phyloP scores from a whole-genome alignment of 1,284 basidiomycete species.

The Sporisorium scitamineum region DNA sequence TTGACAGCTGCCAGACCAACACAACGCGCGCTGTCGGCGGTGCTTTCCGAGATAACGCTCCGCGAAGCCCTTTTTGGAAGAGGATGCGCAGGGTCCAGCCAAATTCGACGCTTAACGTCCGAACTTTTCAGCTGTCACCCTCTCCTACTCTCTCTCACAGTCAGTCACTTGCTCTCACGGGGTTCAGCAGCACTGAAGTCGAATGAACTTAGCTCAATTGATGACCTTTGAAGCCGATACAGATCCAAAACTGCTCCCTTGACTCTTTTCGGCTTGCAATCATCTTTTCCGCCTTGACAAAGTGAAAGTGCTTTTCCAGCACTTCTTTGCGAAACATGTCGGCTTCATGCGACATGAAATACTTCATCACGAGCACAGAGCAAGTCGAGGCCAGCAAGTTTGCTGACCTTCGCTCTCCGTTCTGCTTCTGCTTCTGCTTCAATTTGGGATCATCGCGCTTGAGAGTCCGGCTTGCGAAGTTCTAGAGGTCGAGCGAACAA shows the following conservation, averaged over 20 bases:
- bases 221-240: constrained; percentile 43
- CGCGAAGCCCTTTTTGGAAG: too few relatives aligned
- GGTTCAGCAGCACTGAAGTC: background rate
- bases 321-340: constrained; percentile 54
- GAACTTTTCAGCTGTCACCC: background rate
- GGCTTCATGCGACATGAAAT: constrained; percentile 59
- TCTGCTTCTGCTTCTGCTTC: background rate
- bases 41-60: background rate
- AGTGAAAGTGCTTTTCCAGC: constrained; percentile 48
- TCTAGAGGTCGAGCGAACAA: constrained; percentile 2
- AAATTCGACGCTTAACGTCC: background rate
- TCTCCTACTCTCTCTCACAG: background rate
- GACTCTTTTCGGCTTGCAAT: constrained; percentile 59
- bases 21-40: constrained; percentile 5
- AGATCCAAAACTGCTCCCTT: constrained; percentile 64
- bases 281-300: constrained; percentile 61
- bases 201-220: background rate
- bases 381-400: constrained; percentile 19
- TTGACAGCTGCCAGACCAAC: constrained; percentile 24
- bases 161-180: background rate
- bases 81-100: constrained; percentile 25
- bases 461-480: constrained; percentile 29
- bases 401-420: constrained; percentile 2
- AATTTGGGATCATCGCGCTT: background rate
- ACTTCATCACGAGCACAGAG: constrained; percentile 53